A percentile compares a stretch with the other conserved stretches of the same genome.
Evolutionary conservation across 176 grass and related monocot species (phyloP).

Genomic region (Ensete ventricosum): DNA sequence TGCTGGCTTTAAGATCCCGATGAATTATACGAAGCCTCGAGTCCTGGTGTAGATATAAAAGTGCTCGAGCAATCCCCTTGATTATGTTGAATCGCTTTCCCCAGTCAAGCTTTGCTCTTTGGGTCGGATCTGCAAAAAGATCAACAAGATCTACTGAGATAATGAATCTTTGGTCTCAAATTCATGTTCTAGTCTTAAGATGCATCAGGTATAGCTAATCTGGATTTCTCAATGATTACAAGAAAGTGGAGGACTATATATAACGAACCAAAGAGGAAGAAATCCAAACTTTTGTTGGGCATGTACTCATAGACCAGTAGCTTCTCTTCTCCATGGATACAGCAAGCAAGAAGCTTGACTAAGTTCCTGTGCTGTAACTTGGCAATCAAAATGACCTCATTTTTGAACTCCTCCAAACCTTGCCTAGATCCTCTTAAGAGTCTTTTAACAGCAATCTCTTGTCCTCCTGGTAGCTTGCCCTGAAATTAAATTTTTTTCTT

Average conservation of each 20-base stretch:
- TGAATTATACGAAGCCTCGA: conserved; percentile 9
- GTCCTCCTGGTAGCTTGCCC: neutral
- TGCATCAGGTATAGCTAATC: neutral
- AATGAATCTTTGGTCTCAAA: neutral
- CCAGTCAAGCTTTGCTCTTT: neutral
- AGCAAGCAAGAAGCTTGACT: conserved; percentile 35
- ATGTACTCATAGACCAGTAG: conserved; percentile 39
- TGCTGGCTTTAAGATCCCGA: conserved; percentile 16
- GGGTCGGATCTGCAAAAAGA: neutral
- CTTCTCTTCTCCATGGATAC: conserved; percentile 28
- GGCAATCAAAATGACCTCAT: conserved; percentile 29
- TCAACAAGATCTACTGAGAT: neutral
- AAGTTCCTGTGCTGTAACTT: conserved; percentile 47
- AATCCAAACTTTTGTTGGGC: conserved; percentile 41
- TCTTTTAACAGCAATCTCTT: neutral
- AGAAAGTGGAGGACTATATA: neutral
- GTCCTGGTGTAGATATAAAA: conserved; percentile 6
- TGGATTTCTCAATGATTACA: neutral
- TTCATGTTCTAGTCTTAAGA: neutral
- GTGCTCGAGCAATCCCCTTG: conserved; percentile 1
- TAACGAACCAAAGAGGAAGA: conserved; percentile 41
- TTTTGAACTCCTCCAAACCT: conserved; percentile 38
- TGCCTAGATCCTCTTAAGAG: conserved; percentile 24
- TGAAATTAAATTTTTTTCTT: neutral
- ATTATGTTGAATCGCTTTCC: neutral